Evolutionary conservation across 371 early-diverging fungal species (phyloP).

Genomic region (Batrachochytrium dendrobatidis): DNA sequence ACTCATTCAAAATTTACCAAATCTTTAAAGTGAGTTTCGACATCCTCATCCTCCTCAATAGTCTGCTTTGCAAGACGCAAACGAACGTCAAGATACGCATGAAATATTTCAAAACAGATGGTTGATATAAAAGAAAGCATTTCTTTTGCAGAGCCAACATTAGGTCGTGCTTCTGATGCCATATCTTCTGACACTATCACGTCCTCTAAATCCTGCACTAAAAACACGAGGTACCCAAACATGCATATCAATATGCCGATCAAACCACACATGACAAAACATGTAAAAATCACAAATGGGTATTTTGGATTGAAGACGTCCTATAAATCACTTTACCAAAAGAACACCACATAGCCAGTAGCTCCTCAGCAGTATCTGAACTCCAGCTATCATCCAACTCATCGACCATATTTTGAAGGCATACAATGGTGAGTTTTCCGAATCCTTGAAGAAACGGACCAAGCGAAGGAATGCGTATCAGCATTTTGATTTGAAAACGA

Average conservation of each 20-base stretch:
- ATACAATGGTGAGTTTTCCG: slow-evolving; percentile 53
- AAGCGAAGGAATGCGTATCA: slow-evolving; percentile 50
- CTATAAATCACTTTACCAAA: slow-evolving; percentile 34
- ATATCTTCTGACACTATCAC: slow-evolving; percentile 10
- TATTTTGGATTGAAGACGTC: no score
- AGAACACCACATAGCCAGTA: slow-evolving; percentile 61
- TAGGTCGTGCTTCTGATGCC: slow-evolving; percentile 12
- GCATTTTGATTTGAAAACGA: slow-evolving; percentile 30
- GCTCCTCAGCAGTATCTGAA: slow-evolving; percentile 63
- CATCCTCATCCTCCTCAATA: slow-evolving; percentile 49
- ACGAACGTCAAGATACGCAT: slow-evolving; percentile 58
- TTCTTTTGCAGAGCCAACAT: slow-evolving; percentile 19
- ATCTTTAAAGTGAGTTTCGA: slow-evolving; percentile 59
- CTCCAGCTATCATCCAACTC: slow-evolving; percentile 49
- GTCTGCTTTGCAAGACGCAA: slow-evolving; percentile 52
- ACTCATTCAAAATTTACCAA: slow-evolving; percentile 33
- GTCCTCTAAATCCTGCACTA: slow-evolving; percentile 1
- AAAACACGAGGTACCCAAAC: background rate
- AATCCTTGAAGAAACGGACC: slow-evolving; percentile 56
- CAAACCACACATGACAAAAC: no score
- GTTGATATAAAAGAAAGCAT: slow-evolving; percentile 49
- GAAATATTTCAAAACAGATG: slow-evolving; percentile 52
- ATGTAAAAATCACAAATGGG: no score
- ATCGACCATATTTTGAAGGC: slow-evolving; percentile 47
- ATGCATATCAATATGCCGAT: no score